Conservation (phyloP, 2,329 filamentous ascomycete species). For the Colletotrichum salicis region DNA sequence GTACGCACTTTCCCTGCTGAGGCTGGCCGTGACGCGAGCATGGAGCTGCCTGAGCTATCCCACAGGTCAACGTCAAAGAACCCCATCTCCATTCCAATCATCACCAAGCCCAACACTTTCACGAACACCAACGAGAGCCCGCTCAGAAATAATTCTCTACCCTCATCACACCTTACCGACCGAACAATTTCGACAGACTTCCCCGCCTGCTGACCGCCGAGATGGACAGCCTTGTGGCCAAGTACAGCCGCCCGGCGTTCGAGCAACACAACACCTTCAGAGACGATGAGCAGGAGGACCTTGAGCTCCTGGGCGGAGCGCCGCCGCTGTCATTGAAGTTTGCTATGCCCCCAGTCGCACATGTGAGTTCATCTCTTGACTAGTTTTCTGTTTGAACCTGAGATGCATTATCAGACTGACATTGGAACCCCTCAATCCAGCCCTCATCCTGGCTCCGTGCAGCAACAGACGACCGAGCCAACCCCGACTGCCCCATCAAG, state of each 20-base stretch:
- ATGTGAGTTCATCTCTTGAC: conserved; percentile 66
- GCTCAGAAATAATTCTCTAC: conserved; percentile 1
- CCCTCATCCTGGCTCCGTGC: conserved; percentile 95
- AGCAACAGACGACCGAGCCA: conserved; percentile 95
- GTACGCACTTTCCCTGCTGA: conserved; percentile 37
- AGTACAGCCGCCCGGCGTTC: conserved; percentile 84
- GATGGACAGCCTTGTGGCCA: conserved; percentile 94
- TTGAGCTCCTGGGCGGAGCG: conserved; percentile 70
- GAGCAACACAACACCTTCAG: conserved; percentile 69
- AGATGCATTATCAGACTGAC: conserved; percentile 21
- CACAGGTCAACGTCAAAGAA: conserved; percentile 30
- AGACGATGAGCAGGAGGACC: conserved; percentile 73
- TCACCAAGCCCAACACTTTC: conserved; percentile 14
- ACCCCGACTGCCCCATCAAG: conserved; percentile 98
- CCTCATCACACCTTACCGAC: neutral
- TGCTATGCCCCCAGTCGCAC: conserved; percentile 90
- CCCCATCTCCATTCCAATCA: conserved; percentile 38
- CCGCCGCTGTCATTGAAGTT: conserved; percentile 90
- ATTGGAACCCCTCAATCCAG: conserved; percentile 54
- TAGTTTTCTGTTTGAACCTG: neutral
- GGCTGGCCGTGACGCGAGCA: conserved; percentile 51
- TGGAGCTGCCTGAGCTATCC: conserved; percentile 54
- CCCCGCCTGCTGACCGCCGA: conserved; percentile 37
- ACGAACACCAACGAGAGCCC: conserved; percentile 13
- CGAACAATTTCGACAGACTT: neutral